phyloP scores from a whole-genome alignment of 179 eudicot genomes.

The Beta corolliflora region DNA sequence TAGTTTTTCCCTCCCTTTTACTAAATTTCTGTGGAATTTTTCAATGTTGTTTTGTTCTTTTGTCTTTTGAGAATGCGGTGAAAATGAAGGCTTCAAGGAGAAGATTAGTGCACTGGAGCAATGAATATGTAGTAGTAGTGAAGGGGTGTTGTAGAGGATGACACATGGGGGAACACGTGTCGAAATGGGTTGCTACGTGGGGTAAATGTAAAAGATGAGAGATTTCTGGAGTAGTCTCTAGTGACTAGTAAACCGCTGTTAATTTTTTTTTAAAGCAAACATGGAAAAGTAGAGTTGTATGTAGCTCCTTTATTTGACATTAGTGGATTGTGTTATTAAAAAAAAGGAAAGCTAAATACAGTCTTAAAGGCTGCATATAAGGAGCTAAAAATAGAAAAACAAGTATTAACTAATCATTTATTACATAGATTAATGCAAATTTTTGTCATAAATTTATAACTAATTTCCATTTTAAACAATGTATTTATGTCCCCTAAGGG shows the following conservation, averaged over 20 bases:
- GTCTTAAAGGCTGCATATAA: no score
- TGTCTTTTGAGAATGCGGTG: conserved; percentile 4
- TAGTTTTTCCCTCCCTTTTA: no score
- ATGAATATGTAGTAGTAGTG: conserved; percentile 10
- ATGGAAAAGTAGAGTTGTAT: background rate
- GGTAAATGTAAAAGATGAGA: conserved; percentile 36
- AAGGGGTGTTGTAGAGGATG: conserved; percentile 20
- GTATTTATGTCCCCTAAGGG: no score
- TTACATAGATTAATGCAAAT: no score
- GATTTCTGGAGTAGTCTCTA: background rate
- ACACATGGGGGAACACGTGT: conserved; percentile 47
- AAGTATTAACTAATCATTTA: no score
- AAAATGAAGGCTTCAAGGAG: background rate
- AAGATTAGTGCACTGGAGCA: background rate
- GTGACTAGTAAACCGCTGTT: background rate
- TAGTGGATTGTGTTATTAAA: no score
- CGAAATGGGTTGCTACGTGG: conserved; percentile 39
- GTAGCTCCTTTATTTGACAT: no score
- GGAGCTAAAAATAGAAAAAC: no score
- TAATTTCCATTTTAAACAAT: no score
- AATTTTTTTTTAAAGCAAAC: background rate
- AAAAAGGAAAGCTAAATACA: no score
- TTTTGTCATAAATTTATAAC: no score
- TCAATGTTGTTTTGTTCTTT: background rate
- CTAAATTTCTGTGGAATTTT: background rate